Evolutionary conservation across 2,329 filamentous ascomycete genomes (phyloP).

Genomic region (Cladophialophora carrionii): DNA sequence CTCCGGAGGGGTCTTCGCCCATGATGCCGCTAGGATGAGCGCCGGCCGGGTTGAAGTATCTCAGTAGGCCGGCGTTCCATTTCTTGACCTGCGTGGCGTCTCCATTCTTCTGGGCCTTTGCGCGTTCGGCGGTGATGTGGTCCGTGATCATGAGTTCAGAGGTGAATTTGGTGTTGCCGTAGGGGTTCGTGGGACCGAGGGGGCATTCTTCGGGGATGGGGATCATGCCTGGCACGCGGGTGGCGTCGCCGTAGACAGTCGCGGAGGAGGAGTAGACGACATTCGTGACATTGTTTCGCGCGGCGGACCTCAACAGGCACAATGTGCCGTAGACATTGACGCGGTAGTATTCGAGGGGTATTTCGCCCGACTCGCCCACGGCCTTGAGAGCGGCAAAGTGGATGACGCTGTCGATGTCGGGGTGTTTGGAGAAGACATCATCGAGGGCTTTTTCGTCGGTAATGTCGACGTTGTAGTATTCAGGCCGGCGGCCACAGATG

Average conservation of each 20-base stretch:
- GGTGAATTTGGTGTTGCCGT: slow-evolving; percentile 92
- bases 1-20: slow-evolving; percentile 95
- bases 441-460: slow-evolving; percentile 83
- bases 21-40: slow-evolving; percentile 94
- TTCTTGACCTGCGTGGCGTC: slow-evolving; percentile 71
- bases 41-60: slow-evolving; percentile 98
- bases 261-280: slow-evolving; percentile 98
- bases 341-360: slow-evolving; percentile 94
- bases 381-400: slow-evolving; percentile 99
- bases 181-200: slow-evolving; percentile 94
- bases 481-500: slow-evolving; percentile 82
- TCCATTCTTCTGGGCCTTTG: slow-evolving; percentile 76
- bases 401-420: slow-evolving; percentile 95
- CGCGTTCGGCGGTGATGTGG: slow-evolving; percentile 82
- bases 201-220: slow-evolving; percentile 97
- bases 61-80: slow-evolving; percentile 90
- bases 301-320: slow-evolving; percentile 82
- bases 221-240: slow-evolving; percentile 95
- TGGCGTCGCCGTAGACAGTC: slow-evolving; percentile 97
- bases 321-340: slow-evolving; percentile 96
- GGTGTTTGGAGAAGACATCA: slow-evolving; percentile 83
- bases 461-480: slow-evolving; percentile 84
- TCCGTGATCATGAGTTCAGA: slow-evolving; percentile 93
- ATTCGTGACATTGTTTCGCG: slow-evolving; percentile 86
- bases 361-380: slow-evolving; percentile 91